These are phyloP conservation scores for Trypanosoma scelopori DNA, from an alignment of 208 protist genomes.

Conservation along the genomic window DNA sequence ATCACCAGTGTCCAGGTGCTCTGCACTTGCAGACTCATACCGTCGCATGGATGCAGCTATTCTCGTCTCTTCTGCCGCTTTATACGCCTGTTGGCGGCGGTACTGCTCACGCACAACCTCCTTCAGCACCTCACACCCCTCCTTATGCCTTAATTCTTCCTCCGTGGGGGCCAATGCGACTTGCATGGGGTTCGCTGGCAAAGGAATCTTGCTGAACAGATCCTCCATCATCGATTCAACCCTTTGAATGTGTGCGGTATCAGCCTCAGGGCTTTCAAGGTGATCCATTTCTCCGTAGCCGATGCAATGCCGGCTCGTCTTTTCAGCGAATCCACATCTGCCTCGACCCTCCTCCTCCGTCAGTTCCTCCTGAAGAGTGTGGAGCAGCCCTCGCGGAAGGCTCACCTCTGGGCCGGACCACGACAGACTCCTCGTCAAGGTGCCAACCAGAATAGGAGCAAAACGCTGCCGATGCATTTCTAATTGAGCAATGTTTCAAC, in stretches of 20 bases:
- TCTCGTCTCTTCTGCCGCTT: slow-evolving; percentile 66
- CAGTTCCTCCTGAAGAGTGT: slow-evolving; percentile 61
- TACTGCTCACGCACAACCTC: slow-evolving; percentile 84
- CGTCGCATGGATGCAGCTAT: slow-evolving; percentile 55
- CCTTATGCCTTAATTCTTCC: slow-evolving; percentile 71
- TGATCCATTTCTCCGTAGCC: slow-evolving; percentile 65
- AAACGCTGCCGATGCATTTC: slow-evolving; percentile 10
- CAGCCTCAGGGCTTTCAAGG: slow-evolving; percentile 83
- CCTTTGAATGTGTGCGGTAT: slow-evolving; percentile 49
- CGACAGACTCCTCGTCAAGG: neutral
- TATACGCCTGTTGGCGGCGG: slow-evolving; percentile 47
- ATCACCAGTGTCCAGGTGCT: neutral
- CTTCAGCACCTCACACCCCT: slow-evolving; percentile 61
- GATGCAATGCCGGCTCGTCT: slow-evolving; percentile 52
- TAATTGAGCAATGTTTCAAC: neutral
- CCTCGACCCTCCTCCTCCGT: slow-evolving; percentile 47
- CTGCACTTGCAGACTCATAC: slow-evolving; percentile 9
- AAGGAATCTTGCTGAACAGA: slow-evolving; percentile 70
- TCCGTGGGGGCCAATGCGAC: slow-evolving; percentile 65
- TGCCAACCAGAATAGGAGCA: neutral
- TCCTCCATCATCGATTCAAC: slow-evolving; percentile 53
- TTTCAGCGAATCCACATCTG: slow-evolving; percentile 46
- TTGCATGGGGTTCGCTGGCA: slow-evolving; percentile 80
- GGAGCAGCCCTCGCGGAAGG: slow-evolving; percentile 40
- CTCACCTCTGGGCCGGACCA: slow-evolving; percentile 33